These are phyloP conservation scores for Prototheca cutis DNA, from an alignment of 163 green algal genomes.

Conservation along the genomic window DNA sequence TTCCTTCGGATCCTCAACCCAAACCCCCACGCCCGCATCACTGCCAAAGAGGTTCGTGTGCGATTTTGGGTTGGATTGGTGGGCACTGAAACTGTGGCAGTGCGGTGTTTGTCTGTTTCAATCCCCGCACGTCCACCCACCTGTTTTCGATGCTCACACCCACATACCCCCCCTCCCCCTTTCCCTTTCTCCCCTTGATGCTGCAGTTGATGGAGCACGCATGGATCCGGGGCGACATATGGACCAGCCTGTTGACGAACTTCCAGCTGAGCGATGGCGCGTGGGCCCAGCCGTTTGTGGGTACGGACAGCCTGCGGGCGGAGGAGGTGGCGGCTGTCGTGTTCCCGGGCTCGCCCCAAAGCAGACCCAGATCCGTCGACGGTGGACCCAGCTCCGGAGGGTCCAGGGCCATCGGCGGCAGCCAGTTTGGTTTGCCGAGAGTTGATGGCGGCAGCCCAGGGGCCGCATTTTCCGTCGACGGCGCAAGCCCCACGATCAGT, in stretches of 20 bases:
- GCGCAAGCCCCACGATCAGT: no score
- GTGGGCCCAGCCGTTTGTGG: neutral
- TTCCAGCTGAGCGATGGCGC: neutral
- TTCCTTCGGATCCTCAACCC: constrained; percentile 16
- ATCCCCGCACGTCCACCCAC: no score
- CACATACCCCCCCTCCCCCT: neutral
- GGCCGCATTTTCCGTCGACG: no score
- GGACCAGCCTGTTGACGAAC: constrained; percentile 1
- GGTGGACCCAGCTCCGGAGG: no score
- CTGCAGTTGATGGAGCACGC: constrained; percentile 25
- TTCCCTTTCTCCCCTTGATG: neutral
- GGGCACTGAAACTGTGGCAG: no score
- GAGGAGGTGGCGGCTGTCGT: constrained; percentile 12
- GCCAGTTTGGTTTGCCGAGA: no score
- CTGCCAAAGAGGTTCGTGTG: constrained; percentile 17
- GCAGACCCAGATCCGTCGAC: no score
- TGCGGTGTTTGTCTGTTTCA: no score
- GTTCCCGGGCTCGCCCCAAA: constrained; percentile 6
- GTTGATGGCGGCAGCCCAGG: no score
- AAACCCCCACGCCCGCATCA: constrained; percentile 13
- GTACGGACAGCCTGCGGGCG: neutral
- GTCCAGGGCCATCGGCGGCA: no score
- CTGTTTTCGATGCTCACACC: no score
- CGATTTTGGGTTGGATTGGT: no score
- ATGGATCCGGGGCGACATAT: constrained; percentile 19